Evolutionary conservation across 2,329 filamentous ascomycete genomes (phyloP).

Genomic region (Colletotrichum gloeosporioides): DNA sequence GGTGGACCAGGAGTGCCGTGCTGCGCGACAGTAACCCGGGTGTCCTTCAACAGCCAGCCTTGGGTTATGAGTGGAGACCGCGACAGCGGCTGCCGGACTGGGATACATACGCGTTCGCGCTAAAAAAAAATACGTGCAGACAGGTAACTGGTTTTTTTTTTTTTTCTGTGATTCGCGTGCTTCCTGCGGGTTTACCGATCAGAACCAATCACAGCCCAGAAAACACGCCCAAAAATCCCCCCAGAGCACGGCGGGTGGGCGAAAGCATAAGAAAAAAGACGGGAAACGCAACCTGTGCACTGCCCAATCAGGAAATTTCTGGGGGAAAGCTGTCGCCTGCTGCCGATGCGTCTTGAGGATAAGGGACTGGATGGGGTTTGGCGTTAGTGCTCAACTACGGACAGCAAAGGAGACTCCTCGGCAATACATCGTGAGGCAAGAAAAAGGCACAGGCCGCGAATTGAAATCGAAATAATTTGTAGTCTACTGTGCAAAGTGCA

Average conservation of each 20-base stretch:
- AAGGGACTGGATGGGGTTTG: background rate
- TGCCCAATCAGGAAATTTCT: constrained; percentile 3
- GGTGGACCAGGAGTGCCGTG: background rate
- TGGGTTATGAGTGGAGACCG: background rate
- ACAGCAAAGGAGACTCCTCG: background rate
- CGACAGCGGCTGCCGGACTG: background rate
- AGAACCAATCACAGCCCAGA: background rate
- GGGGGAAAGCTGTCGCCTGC: background rate
- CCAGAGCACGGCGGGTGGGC: background rate
- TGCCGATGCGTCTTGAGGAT: background rate
- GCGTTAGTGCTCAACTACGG: background rate
- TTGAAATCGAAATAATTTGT: background rate
- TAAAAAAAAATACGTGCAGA: constrained; percentile 25
- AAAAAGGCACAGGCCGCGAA: background rate
- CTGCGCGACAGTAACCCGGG: background rate
- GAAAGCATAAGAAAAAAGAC: background rate
- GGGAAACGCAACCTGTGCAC: background rate
- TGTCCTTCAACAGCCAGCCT: background rate
- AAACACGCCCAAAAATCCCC: background rate
- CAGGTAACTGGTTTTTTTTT: constrained; percentile 14
- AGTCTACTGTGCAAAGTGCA: background rate
- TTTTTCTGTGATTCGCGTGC: background rate
- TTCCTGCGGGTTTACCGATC: background rate
- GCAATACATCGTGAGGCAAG: background rate
- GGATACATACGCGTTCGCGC: constrained; percentile 22